Evolutionary conservation across 2,329 filamentous ascomycete species (phyloP).

Genomic region (Colletotrichum shisoi): DNA sequence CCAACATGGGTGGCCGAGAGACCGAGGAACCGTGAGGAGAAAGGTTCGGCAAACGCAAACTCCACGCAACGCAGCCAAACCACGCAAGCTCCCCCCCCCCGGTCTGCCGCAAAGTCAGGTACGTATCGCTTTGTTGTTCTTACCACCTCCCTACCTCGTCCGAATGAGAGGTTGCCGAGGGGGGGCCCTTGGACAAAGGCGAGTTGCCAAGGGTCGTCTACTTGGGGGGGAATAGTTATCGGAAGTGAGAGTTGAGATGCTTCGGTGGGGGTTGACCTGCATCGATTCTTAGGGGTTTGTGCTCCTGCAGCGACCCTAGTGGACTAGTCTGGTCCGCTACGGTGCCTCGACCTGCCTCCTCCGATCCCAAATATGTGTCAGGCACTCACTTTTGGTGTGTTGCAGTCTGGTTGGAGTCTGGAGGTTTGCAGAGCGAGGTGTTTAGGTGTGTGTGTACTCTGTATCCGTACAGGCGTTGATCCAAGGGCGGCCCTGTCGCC

Average conservation of each 20-base stretch:
- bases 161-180: slow-evolving; percentile 26
- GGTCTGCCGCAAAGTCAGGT: slow-evolving; percentile 33
- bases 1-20: slow-evolving; percentile 19
- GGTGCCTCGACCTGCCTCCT: slow-evolving; percentile 19
- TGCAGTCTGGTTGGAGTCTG: neutral
- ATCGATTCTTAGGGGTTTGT: slow-evolving; percentile 34
- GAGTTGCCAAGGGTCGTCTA: neutral
- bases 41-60: slow-evolving; percentile 23
- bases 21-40: slow-evolving; percentile 29
- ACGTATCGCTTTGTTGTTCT: slow-evolving; percentile 28
- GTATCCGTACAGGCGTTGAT: slow-evolving; percentile 21
- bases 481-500: slow-evolving; percentile 24
- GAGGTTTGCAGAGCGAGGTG: neutral
- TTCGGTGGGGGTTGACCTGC: slow-evolving; percentile 20
- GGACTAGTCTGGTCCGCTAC: slow-evolving; percentile 30
- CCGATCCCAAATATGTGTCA: slow-evolving; percentile 12
- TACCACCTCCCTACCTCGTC: slow-evolving; percentile 3
- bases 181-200: neutral
- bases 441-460: neutral
- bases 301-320: slow-evolving; percentile 37
- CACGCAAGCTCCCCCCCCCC: slow-evolving; percentile 28
- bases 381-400: slow-evolving; percentile 4
- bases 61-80: slow-evolving; percentile 29
- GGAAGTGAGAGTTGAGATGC: neutral
- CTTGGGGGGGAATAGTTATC: neutral